Conservation (phyloP, 768 basidiomycete genomes). For the Agrocybe praecox region DNA sequence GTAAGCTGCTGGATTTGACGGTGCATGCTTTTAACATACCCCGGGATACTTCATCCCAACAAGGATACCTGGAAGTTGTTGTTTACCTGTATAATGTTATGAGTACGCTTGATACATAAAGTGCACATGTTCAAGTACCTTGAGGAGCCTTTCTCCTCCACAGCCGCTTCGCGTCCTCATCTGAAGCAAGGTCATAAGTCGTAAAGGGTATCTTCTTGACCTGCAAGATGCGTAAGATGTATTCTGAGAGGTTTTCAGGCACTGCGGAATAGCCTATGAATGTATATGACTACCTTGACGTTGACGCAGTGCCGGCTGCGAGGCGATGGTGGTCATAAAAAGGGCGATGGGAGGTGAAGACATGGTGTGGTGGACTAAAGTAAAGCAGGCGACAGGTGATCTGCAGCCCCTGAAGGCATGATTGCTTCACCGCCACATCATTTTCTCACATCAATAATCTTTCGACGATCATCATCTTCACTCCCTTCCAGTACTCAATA, state of each 20-base stretch:
- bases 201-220: conserved; percentile 84
- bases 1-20: conserved; percentile 5
- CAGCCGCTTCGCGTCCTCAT: conserved; percentile 75
- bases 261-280: neutral
- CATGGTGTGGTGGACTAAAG: conserved; percentile 38
- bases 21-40: conserved; percentile 44
- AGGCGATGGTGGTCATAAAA: conserved; percentile 88
- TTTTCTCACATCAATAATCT: neutral
- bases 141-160: conserved; percentile 83
- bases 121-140: conserved; percentile 38
- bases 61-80: conserved; percentile 83
- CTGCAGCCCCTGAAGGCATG: neutral
- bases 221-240: conserved; percentile 79
- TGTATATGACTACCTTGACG: conserved; percentile 61
- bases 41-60: conserved; percentile 78
- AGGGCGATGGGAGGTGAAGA: conserved; percentile 82
- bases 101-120: neutral
- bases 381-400: neutral
- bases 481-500: conserved; percentile 3
- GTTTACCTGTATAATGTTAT: conserved; percentile 56
- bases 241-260: conserved; percentile 50
- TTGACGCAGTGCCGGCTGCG: conserved; percentile 74
- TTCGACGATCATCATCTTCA: neutral
- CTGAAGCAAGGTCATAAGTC: conserved; percentile 85
- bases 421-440: conserved; percentile 2